Evolutionary conservation across 176 grass and related monocot genomes (phyloP).

Genomic region (Avena insularis): DNA sequence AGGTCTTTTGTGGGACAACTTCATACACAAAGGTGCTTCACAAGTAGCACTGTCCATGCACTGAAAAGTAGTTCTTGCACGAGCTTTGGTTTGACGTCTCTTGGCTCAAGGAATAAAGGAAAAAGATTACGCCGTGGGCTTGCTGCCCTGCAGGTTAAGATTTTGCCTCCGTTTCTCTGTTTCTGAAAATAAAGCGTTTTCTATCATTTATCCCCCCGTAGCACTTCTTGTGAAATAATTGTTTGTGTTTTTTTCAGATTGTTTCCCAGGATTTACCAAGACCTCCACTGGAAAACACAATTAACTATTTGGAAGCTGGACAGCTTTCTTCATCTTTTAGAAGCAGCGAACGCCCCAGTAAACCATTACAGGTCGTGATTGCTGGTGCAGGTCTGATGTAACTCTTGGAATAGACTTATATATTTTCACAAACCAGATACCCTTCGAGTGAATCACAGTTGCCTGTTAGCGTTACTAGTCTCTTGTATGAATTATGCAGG

Average conservation of each 20-base stretch:
- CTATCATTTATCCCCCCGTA: neutral
- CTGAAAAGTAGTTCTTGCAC: constrained; percentile 45
- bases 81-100: constrained; percentile 34
- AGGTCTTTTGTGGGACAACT: constrained; percentile 42
- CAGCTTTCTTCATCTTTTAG: constrained; percentile 80
- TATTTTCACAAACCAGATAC: neutral
- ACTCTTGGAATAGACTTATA: constrained; percentile 33
- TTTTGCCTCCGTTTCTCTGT: neutral
- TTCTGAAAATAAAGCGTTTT: neutral
- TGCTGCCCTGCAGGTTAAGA: constrained; percentile 55
- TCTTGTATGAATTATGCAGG: constrained; percentile 59
- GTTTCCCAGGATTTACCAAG: constrained; percentile 79
- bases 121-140: constrained; percentile 45
- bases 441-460: neutral
- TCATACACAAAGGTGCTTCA: constrained; percentile 53
- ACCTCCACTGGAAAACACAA: constrained; percentile 74
- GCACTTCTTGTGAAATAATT: constrained; percentile 29
- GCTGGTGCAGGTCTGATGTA: constrained; percentile 83
- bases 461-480: constrained; percentile 26
- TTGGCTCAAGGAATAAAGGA: constrained; percentile 43
- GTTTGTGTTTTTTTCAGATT: constrained; percentile 57
- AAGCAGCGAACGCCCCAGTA: constrained; percentile 61
- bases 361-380: constrained; percentile 81
- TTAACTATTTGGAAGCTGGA: constrained; percentile 88
- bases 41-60: constrained; percentile 48